phyloP scores from a whole-genome alignment of 1,284 basidiomycete species.

The Marasmius tenuissimus region DNA sequence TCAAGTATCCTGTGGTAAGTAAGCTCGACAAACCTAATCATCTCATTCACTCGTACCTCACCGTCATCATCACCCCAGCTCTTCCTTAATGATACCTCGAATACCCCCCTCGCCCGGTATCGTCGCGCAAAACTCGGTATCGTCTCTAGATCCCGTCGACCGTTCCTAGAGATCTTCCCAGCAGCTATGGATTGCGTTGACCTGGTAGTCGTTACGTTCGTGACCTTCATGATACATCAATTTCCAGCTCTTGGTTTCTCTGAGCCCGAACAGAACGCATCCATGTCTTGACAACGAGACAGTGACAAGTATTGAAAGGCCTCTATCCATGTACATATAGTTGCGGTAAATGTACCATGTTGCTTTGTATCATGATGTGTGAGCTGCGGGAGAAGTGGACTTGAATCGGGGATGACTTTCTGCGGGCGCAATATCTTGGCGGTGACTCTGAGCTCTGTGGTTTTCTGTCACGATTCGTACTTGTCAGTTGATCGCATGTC shows the following conservation, averaged over 20 bases:
- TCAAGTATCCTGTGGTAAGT: constrained; percentile 37
- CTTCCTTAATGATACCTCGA: constrained; percentile 27
- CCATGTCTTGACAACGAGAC: too few species aligned
- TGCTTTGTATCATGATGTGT: too few species aligned
- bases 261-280: too few species aligned
- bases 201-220: constrained; percentile 38
- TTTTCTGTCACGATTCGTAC: too few species aligned
- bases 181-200: constrained; percentile 32
- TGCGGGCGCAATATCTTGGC: too few species aligned
- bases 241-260: background rate
- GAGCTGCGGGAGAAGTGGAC: too few species aligned
- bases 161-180: constrained; percentile 38
- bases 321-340: too few species aligned
- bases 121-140: constrained; percentile 40
- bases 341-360: too few species aligned
- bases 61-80: constrained; percentile 22
- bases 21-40: constrained; percentile 7
- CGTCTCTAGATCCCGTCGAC: constrained; percentile 35
- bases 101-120: constrained; percentile 36
- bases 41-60: background rate
- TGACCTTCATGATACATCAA: constrained; percentile 31
- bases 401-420: too few species aligned
- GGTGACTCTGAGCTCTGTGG: too few species aligned
- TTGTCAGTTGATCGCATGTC: too few species aligned
- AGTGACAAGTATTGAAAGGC: too few species aligned